These are phyloP conservation scores for Aspergillus steynii DNA, from an alignment of 495 filamentous ascomycete genomes.

Conservation along the genomic window DNA sequence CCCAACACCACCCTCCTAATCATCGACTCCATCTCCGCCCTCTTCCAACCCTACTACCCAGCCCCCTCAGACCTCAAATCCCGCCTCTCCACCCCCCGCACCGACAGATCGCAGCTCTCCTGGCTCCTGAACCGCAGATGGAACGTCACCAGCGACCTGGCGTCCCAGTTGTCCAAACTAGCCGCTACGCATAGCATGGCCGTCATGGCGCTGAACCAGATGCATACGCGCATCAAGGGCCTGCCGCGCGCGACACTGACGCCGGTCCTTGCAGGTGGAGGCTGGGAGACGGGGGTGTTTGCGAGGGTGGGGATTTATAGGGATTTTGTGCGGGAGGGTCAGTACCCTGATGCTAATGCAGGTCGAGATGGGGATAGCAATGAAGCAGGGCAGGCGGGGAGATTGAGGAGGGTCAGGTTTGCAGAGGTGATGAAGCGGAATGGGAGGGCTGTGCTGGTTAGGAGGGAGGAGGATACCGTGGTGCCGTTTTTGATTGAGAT, in stretches of 20 bases:
- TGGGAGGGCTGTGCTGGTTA: slow-evolving; percentile 32
- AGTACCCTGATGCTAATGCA: not conserved
- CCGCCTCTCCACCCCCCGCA: slow-evolving; percentile 28
- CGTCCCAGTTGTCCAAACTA: slow-evolving; percentile 60
- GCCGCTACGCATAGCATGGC: slow-evolving; percentile 68
- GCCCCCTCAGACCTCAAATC: slow-evolving; percentile 43
- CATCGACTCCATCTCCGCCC: slow-evolving; percentile 71
- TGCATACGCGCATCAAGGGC: slow-evolving; percentile 65
- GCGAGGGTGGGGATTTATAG: slow-evolving; percentile 70
- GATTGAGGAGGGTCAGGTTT: slow-evolving; percentile 25
- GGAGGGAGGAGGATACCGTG: slow-evolving; percentile 35
- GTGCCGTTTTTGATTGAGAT: slow-evolving; percentile 40
- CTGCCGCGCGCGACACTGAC: slow-evolving; percentile 60
- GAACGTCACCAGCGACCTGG: slow-evolving; percentile 59
- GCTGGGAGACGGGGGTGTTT: slow-evolving; percentile 71
- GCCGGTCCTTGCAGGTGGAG: slow-evolving; percentile 63
- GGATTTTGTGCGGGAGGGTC: slow-evolving; percentile 45
- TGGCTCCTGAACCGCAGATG: slow-evolving; percentile 63
- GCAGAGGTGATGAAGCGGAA: slow-evolving; percentile 49
- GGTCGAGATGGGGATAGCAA: too few species aligned
- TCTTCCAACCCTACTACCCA: slow-evolving; percentile 74
- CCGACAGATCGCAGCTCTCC: slow-evolving; percentile 42
- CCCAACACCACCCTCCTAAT: slow-evolving; percentile 63
- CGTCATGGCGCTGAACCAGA: slow-evolving; percentile 69
- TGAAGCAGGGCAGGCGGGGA: slow-evolving; percentile 11